These are phyloP conservation scores for Scleroderma bovista DNA, from an alignment of 768 basidiomycete genomes.

Conservation along the genomic window DNA sequence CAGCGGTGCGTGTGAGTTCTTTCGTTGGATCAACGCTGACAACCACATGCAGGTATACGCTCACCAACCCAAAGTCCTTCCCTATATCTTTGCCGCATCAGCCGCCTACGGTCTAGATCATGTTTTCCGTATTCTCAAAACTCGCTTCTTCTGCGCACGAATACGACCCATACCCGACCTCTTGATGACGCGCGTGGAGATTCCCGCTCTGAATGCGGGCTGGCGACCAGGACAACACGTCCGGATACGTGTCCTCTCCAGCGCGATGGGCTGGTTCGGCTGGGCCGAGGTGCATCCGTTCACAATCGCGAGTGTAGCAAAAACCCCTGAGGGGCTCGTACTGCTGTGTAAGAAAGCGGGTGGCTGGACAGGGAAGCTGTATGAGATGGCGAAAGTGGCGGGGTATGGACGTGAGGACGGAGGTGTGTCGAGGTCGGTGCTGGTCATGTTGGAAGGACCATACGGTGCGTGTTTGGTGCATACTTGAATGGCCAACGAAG, in stretches of 20 bases:
- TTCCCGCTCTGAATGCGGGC: constrained; percentile 41
- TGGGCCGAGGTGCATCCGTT: constrained; percentile 49
- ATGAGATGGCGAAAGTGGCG: constrained; percentile 32
- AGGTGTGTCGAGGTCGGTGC: constrained; percentile 14
- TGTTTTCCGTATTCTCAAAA: constrained; percentile 40
- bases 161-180: constrained; percentile 43
- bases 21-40: constrained; percentile 10
- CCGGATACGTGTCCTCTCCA: constrained; percentile 40
- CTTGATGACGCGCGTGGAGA: constrained; percentile 40
- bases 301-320: constrained; percentile 41
- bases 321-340: constrained; percentile 40
- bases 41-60: constrained; percentile 15
- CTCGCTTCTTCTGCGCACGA: constrained; percentile 39
- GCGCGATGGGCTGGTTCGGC: constrained; percentile 34
- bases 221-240: constrained; percentile 63
- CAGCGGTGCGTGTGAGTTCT: constrained; percentile 23
- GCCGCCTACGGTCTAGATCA: constrained; percentile 43
- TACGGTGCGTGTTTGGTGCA: constrained; percentile 29
- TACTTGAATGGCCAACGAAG: background rate
- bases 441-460: constrained; percentile 44
- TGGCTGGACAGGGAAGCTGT: constrained; percentile 43
- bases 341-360: constrained; percentile 48
- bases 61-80: constrained; percentile 25
- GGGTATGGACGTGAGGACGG: constrained; percentile 21
- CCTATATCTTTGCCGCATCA: constrained; percentile 36